Conservation (phyloP, 2,329 filamentous ascomycete genomes). For the Daldinia sp. region DNA sequence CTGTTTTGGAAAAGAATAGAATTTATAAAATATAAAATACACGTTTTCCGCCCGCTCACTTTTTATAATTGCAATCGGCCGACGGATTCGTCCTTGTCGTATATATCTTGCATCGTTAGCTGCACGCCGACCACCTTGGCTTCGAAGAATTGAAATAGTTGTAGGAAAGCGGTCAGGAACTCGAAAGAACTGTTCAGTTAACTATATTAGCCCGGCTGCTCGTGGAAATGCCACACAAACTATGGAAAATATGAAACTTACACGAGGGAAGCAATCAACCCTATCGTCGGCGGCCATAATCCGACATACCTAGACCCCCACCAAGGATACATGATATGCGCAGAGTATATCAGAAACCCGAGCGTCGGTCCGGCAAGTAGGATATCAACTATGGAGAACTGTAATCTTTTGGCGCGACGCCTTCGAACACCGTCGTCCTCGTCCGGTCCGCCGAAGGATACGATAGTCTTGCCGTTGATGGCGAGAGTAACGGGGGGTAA, state of each 20-base stretch:
- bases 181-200: constrained; percentile 34
- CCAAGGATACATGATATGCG: constrained; percentile 48
- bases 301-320: constrained; percentile 48
- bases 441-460: constrained; percentile 47
- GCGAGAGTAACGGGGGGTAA: constrained; percentile 45
- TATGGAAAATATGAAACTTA: constrained; percentile 26
- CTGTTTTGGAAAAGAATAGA: constrained; percentile 10
- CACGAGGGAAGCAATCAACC: constrained; percentile 47
- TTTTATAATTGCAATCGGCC: constrained; percentile 44
- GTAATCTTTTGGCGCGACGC: constrained; percentile 43
- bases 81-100: constrained; percentile 44
- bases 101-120: constrained; percentile 47
- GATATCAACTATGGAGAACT: constrained; percentile 45
- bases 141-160: constrained; percentile 49
- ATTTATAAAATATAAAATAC: constrained; percentile 20
- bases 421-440: constrained; percentile 46
- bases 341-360: constrained; percentile 46
- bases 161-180: constrained; percentile 45
- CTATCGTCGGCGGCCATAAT: constrained; percentile 46
- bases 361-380: constrained; percentile 44
- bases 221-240: background rate
- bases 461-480: constrained; percentile 43
- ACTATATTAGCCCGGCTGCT: background rate
- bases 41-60: constrained; percentile 1
- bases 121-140: constrained; percentile 48